A percentile compares a stretch with the other conserved stretches of the same genome.
phyloP scores from a whole-genome alignment of 371 early-diverging fungal genomes.

The Batkoa obscura region DNA sequence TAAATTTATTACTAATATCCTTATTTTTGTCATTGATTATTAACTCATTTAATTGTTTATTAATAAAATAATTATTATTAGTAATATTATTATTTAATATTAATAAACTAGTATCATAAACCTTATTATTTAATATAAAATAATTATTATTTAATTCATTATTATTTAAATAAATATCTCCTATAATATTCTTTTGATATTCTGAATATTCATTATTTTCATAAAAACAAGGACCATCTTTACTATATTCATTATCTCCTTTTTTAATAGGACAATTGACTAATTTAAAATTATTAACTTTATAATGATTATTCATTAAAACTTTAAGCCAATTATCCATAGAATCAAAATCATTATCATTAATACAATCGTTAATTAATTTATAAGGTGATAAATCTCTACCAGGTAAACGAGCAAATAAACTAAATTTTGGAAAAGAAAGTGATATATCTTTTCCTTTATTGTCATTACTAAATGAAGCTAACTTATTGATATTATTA shows the following conservation, averaged over 20 bases:
- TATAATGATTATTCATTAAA: background rate
- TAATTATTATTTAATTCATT: too few relatives aligned
- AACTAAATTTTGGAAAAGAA: background rate
- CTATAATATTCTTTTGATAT: too few relatives aligned
- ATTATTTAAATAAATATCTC: too few relatives aligned
- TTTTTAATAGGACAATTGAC: background rate
- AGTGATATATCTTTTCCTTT: conserved; percentile 1
- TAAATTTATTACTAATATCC: background rate
- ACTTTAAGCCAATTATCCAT: background rate
- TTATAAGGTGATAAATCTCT: background rate
- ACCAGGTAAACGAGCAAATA: background rate
- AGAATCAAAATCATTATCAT: background rate
- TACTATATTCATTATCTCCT: background rate
- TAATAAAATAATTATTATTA: too few relatives aligned
- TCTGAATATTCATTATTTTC: too few relatives aligned
- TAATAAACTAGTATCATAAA: too few relatives aligned
- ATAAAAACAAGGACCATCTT: background rate
- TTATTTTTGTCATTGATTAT: background rate
- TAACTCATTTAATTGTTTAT: background rate
- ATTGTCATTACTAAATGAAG: background rate
- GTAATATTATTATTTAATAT: too few relatives aligned
- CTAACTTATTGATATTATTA: background rate
- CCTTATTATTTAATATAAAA: too few relatives aligned
- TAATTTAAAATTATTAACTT: background rate
- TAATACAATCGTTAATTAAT: background rate